These are phyloP conservation scores for Lentinula sp. DNA, from an alignment of 768 basidiomycete species.

Conservation along the genomic window DNA sequence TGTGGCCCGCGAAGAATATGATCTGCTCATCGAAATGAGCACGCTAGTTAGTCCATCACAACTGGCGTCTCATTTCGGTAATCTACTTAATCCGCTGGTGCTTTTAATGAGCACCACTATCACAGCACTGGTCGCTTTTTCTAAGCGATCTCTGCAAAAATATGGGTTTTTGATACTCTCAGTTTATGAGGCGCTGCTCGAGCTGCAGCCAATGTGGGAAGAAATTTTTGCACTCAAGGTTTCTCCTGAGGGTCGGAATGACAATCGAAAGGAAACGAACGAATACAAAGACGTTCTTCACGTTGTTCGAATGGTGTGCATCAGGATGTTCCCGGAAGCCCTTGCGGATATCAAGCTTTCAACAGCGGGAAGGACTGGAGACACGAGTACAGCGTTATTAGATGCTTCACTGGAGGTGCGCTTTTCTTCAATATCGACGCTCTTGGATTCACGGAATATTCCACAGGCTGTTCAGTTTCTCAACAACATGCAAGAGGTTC, in stretches of 20 bases:
- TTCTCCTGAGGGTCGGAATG: constrained; percentile 24
- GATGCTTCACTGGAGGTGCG: constrained; percentile 1
- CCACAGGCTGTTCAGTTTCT: constrained; percentile 62
- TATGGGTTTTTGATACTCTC: constrained; percentile 78
- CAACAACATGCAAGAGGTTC: constrained; percentile 64
- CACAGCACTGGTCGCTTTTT: constrained; percentile 53
- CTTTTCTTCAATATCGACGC: constrained; percentile 42
- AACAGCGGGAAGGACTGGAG: constrained; percentile 43
- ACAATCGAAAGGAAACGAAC: constrained; percentile 41
- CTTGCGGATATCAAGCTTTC: constrained; percentile 67
- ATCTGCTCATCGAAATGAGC: constrained; percentile 54
- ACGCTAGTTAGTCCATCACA: constrained; percentile 47
- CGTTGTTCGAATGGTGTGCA: constrained; percentile 58
- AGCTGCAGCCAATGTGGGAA: constrained; percentile 62
- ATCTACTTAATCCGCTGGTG: constrained; percentile 61
- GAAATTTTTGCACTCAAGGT: constrained; percentile 50
- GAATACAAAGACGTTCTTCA: constrained; percentile 70
- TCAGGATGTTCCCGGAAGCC: constrained; percentile 82
- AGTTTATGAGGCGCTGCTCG: constrained; percentile 53
- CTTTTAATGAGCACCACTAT: constrained; percentile 62
- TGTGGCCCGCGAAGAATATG: constrained; percentile 70
- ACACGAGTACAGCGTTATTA: constrained; percentile 52
- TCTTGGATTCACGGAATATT: constrained; percentile 31
- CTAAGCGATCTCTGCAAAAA: constrained; percentile 74
- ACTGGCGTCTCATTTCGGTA: constrained; percentile 52